A percentile compares a stretch with the other conserved stretches of the same genome.
Conservation (phyloP, 75 land plant genomes). For the Chamaecyparis obtusa region DNA sequence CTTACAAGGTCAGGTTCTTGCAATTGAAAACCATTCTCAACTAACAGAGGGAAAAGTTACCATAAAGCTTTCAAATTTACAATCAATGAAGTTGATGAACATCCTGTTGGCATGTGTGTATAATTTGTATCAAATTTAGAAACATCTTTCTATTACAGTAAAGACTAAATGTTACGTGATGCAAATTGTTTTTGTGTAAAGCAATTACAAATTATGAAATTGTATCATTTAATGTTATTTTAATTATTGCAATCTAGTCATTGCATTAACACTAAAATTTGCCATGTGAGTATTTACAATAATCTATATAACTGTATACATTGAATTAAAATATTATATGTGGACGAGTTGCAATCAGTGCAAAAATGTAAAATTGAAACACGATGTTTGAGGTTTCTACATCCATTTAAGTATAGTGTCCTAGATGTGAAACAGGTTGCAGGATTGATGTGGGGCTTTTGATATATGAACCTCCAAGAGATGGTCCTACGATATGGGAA, state of each 20-base stretch:
- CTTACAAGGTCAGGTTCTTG: neutral
- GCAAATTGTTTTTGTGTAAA: neutral
- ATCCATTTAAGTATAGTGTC: neutral
- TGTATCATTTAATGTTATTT: neutral
- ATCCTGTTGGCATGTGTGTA: neutral
- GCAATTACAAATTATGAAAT: no score
- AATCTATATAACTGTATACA: neutral
- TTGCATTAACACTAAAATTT: neutral
- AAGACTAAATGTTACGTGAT: neutral
- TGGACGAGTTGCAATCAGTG: neutral
- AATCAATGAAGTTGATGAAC: neutral
- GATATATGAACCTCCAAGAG: constrained; percentile 64
- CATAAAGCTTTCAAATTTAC: neutral
- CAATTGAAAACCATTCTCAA: neutral
- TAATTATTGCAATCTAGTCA: neutral
- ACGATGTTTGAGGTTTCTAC: neutral
- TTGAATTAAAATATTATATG: neutral
- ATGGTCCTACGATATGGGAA: constrained; percentile 85
- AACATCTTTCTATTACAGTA: neutral
- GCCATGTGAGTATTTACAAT: neutral
- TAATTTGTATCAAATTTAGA: neutral
- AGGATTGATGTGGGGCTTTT: constrained; percentile 39
- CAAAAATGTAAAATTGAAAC: neutral
- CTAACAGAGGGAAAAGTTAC: neutral
- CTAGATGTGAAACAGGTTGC: constrained; percentile 27